Percentiles rank a stretch among this genome's conserved stretches.
Conservation (phyloP, 305 asterid genomes). For the Solanum aculeatissimum region DNA sequence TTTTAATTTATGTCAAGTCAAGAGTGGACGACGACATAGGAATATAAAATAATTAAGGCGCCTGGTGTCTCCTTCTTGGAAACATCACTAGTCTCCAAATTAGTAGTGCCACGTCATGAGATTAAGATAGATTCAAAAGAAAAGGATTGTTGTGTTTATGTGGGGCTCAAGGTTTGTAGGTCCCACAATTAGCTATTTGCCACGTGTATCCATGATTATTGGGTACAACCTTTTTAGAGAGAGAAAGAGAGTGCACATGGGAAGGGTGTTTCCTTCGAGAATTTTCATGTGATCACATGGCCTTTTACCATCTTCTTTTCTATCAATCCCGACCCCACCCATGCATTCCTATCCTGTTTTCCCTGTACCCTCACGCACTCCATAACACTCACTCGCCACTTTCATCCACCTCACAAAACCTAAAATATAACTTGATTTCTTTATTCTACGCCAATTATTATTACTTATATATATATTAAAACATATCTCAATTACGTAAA, state of each 20-base stretch:
- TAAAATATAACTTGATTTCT: no score
- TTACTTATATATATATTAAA: no score
- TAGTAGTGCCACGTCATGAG: not conserved
- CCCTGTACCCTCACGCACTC: not conserved
- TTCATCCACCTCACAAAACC: no score
- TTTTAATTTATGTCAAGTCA: no score
- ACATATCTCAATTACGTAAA: no score
- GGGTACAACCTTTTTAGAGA: not conserved
- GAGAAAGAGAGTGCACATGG: constrained; percentile 38
- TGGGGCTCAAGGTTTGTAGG: constrained; percentile 11
- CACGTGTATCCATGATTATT: constrained; percentile 12
- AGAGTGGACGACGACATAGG: no score
- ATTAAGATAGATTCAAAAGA: not conserved
- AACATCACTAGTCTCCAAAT: not conserved
- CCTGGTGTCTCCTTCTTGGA: not conserved
- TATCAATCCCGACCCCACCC: constrained; percentile 23
- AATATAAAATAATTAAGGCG: not conserved
- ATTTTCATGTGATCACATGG: constrained; percentile 58
- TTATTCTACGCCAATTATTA: no score
- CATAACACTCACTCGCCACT: not conserved
- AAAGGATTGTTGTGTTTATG: not conserved
- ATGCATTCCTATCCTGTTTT: constrained; percentile 36
- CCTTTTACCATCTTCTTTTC: constrained; percentile 14
- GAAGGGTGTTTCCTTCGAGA: constrained; percentile 28
- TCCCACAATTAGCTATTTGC: not conserved